Conservation (phyloP, 345 rosid species). For the Syzygium aromaticum region DNA sequence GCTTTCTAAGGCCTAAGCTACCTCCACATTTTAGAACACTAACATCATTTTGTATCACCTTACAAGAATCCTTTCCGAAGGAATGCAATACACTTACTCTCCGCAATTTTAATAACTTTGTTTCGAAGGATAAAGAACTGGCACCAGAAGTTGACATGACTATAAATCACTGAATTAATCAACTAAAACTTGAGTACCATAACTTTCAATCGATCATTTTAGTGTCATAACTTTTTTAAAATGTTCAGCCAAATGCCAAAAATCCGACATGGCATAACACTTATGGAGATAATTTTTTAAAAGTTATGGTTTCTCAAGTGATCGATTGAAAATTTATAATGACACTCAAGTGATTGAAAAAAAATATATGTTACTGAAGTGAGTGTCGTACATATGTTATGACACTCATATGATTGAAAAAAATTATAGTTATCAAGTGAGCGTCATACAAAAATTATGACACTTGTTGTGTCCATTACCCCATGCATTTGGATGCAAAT, state of each 20-base stretch:
- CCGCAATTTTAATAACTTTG: not conserved
- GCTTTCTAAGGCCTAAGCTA: not conserved
- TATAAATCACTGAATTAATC: not conserved
- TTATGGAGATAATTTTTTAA: too few relatives aligned
- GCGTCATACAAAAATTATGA: too few relatives aligned
- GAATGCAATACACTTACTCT: not conserved
- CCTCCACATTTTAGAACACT: not conserved
- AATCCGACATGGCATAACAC: not conserved
- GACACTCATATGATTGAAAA: not conserved
- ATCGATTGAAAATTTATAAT: too few relatives aligned
- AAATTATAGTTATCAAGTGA: too few relatives aligned
- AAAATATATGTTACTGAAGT: too few relatives aligned
- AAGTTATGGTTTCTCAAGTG: not conserved
- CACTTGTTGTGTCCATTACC: not conserved
- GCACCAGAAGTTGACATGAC: not conserved
- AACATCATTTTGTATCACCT: not conserved
- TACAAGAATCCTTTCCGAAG: not conserved
- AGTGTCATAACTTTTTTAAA: too few relatives aligned
- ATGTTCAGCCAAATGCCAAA: not conserved
- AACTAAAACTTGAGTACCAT: too few relatives aligned
- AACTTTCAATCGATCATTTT: too few relatives aligned
- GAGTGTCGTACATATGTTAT: not conserved
- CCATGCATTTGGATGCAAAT: not conserved
- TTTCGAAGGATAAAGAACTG: not conserved
- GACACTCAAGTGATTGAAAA: not conserved